Percentiles rank a stretch among this genome's conserved stretches.
Evolutionary conservation across 768 basidiomycete species (phyloP).

Genomic region (Sporobolomyces phaffii): DNA sequence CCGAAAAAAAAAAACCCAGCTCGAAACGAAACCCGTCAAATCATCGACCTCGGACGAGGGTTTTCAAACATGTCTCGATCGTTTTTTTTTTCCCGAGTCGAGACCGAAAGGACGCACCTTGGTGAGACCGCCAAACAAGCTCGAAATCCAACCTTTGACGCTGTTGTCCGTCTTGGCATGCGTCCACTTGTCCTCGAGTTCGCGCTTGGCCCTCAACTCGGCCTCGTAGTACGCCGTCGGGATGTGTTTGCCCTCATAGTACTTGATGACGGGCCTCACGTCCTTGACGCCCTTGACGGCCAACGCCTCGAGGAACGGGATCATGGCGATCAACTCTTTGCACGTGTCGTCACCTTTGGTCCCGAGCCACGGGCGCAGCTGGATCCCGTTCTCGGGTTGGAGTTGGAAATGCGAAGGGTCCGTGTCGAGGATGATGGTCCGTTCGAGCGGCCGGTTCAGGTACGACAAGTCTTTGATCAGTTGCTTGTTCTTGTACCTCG

Average conservation of each 20-base stretch:
- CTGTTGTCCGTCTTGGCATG: conserved; percentile 45
- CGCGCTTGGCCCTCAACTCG: conserved; percentile 73
- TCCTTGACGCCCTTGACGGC: conserved; percentile 75
- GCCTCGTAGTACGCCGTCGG: conserved; percentile 80
- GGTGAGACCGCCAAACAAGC: conserved; percentile 26
- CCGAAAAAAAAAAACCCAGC: neutral
- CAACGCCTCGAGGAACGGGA: conserved; percentile 96
- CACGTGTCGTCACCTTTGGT: conserved; percentile 56
- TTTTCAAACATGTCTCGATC: neutral
- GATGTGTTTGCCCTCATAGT: conserved; percentile 81
- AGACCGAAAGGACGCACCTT: too few species aligned
- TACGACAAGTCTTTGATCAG: conserved; percentile 94
- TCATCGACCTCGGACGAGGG: too few species aligned
- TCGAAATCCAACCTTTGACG: conserved; percentile 23
- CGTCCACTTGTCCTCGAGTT: conserved; percentile 77
- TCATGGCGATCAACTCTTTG: conserved; percentile 74
- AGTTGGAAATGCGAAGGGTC: conserved; percentile 66
- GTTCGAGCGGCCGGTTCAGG: conserved; percentile 85
- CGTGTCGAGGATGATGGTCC: conserved; percentile 82
- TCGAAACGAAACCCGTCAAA: too few species aligned
- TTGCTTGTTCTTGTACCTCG: conserved; percentile 70
- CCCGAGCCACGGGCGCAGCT: conserved; percentile 81
- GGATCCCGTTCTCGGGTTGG: conserved; percentile 82
- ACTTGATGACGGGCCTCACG: conserved; percentile 76
- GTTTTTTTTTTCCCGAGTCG: neutral